Evolutionary conservation across 495 filamentous ascomycete genomes (phyloP).

Genomic region (Aspergillus incahuasiensis): DNA sequence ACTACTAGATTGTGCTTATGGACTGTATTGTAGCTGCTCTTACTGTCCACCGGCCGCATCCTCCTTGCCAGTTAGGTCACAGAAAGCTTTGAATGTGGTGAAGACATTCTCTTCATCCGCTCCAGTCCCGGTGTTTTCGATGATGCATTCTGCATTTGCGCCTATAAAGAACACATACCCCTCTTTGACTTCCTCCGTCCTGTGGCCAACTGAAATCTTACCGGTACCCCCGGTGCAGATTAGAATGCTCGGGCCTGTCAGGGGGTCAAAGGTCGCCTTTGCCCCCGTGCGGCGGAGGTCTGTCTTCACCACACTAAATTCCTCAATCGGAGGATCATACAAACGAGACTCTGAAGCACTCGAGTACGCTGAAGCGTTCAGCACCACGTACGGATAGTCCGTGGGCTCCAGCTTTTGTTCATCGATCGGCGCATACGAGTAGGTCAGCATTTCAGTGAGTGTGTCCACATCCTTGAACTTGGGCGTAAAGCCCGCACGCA

Average conservation of each 20-base stretch:
- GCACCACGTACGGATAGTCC: slow-evolving; percentile 76
- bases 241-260: slow-evolving; percentile 87
- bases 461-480: slow-evolving; percentile 97
- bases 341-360: slow-evolving; percentile 63
- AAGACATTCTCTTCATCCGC: slow-evolving; percentile 56
- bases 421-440: slow-evolving; percentile 86
- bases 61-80: slow-evolving; percentile 65
- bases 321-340: slow-evolving; percentile 95
- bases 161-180: slow-evolving; percentile 93
- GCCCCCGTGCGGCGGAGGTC: slow-evolving; percentile 64
- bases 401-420: slow-evolving; percentile 86
- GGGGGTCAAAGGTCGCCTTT: slow-evolving; percentile 78
- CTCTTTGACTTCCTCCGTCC: slow-evolving; percentile 64
- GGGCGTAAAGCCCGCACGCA: slow-evolving; percentile 93
- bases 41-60: slow-evolving; percentile 38
- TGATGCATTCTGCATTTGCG: slow-evolving; percentile 75
- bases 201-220: slow-evolving; percentile 75
- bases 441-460: slow-evolving; percentile 88
- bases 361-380: slow-evolving; percentile 74
- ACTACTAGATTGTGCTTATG: not conserved
- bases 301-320: slow-evolving; percentile 87
- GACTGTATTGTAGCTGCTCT: not conserved
- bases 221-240: slow-evolving; percentile 84
- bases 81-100: slow-evolving; percentile 93
- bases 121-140: slow-evolving; percentile 58